Percentiles rank a stretch among this genome's conserved stretches.
phyloP scores from a whole-genome alignment of 106 monocot species.

The Gastrodia elata region DNA sequence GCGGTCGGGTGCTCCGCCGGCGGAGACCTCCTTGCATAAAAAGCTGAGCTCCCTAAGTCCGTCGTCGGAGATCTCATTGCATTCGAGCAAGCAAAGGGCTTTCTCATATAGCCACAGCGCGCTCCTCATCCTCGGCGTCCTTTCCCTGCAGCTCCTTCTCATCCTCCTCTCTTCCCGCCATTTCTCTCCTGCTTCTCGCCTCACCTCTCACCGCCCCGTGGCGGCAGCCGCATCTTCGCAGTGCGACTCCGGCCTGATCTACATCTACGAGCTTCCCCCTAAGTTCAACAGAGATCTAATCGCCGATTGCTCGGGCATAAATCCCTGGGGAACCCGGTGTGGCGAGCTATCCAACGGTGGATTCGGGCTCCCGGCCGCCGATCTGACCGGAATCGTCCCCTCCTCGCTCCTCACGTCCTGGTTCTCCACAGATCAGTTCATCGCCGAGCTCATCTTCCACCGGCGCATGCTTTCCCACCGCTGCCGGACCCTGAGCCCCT shows the following conservation, averaged over 20 bases:
- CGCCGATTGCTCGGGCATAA: slow-evolving; percentile 26
- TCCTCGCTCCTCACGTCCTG: slow-evolving; percentile 33
- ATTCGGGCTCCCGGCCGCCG: slow-evolving; percentile 31
- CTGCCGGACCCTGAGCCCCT: slow-evolving; percentile 52
- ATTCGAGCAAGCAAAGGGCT: slow-evolving; percentile 6
- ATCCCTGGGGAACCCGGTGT: slow-evolving; percentile 50
- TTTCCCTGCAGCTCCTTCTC: slow-evolving; percentile 28
- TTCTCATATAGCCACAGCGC: slow-evolving; percentile 8
- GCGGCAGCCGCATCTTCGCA: background rate
- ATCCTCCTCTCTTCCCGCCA: slow-evolving; percentile 17
- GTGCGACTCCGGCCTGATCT: slow-evolving; percentile 41
- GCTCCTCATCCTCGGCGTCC: slow-evolving; percentile 19
- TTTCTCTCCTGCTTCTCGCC: slow-evolving; percentile 14
- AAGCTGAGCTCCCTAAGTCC: slow-evolving; percentile 7
- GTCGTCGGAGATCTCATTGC: background rate
- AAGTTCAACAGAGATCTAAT: slow-evolving; percentile 58
- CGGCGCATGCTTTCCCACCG: slow-evolving; percentile 50
- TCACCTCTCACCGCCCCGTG: slow-evolving; percentile 13
- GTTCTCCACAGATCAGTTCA: slow-evolving; percentile 87
- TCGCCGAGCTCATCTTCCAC: slow-evolving; percentile 70
- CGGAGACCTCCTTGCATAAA: slow-evolving; percentile 16
- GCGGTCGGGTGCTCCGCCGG: slow-evolving; percentile 14
- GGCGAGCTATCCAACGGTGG: slow-evolving; percentile 53
- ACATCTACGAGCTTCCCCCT: slow-evolving; percentile 78
- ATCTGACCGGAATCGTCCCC: slow-evolving; percentile 51